These are phyloP conservation scores for Paxillus rubicundulus DNA, from an alignment of 768 basidiomycete species.

Conservation along the genomic window DNA sequence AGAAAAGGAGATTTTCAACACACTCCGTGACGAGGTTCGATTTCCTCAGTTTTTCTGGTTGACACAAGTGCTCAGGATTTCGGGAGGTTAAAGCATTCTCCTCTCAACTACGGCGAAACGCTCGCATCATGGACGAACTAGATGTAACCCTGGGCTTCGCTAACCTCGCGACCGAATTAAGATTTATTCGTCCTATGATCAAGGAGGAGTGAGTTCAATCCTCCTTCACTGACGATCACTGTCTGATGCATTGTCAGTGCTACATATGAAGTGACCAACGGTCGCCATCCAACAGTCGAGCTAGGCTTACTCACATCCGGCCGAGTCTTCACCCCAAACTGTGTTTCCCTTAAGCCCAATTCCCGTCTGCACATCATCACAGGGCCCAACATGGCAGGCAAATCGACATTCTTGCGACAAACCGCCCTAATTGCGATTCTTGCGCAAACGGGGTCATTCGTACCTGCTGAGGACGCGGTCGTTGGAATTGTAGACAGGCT, in stretches of 20 bases:
- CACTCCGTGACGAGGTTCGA: conserved; percentile 62
- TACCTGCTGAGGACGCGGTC: conserved; percentile 79
- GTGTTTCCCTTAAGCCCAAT: conserved; percentile 54
- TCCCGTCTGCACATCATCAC: conserved; percentile 82
- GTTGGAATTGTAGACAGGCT: conserved; percentile 88
- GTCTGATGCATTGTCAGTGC: conserved; percentile 33
- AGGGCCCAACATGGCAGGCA: conserved; percentile 95
- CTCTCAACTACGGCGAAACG: conserved; percentile 63
- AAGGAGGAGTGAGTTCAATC: conserved; percentile 57
- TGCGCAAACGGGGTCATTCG: conserved; percentile 91
- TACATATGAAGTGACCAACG: conserved; percentile 67
- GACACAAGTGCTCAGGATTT: conserved; percentile 1
- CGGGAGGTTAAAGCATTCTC: conserved; percentile 61
- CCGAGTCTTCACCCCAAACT: conserved; percentile 84
- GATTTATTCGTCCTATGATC: conserved; percentile 69
- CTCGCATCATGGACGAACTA: conserved; percentile 79
- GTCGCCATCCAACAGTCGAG: conserved; percentile 93
- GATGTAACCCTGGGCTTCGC: conserved; percentile 85
- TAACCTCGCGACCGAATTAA: conserved; percentile 71
- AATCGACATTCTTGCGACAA: conserved; percentile 91
- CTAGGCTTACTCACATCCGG: conserved; percentile 72
- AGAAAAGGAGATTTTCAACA: conserved; percentile 74
- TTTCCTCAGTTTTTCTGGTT: not conserved
- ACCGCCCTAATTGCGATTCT: conserved; percentile 86
- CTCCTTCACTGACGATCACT: not conserved